Conservation (phyloP, 2,329 filamentous ascomycete genomes). For the Diaporthe helianthi region DNA sequence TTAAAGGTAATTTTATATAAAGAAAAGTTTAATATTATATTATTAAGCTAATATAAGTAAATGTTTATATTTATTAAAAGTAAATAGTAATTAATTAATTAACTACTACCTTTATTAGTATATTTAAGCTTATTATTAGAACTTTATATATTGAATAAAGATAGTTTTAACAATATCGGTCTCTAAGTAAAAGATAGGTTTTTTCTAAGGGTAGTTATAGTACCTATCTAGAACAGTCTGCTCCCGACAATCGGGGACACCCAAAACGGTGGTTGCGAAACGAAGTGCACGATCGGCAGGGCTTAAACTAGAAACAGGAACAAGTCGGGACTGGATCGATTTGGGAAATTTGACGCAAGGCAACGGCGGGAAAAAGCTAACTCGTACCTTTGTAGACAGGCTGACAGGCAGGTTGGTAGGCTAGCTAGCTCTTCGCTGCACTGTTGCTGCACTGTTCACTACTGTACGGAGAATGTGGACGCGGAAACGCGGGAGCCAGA, state of each 20-base stretch:
- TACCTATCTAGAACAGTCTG: background rate
- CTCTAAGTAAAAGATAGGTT: no score
- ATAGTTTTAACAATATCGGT: no score
- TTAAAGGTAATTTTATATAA: no score
- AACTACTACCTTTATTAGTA: no score
- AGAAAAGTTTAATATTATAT: no score
- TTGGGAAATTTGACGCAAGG: slow-evolving; percentile 18
- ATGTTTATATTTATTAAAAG: no score
- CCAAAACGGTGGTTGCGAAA: background rate
- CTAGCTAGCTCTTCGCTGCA: background rate
- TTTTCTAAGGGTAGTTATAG: no score
- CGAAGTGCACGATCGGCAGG: background rate
- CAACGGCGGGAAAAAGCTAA: slow-evolving; percentile 4
- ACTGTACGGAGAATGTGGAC: background rate
- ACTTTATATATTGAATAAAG: no score
- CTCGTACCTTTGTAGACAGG: background rate
- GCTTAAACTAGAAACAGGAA: slow-evolving; percentile 5
- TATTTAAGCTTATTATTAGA: no score
- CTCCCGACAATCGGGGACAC: background rate
- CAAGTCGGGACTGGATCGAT: slow-evolving; percentile 11
- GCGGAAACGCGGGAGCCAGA: background rate
- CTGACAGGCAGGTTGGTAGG: no score
- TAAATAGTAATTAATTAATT: no score
- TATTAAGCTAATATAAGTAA: no score
- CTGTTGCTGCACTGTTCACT: slow-evolving; percentile 2